Conservation (phyloP, 2,329 filamentous ascomycete genomes). For the Eutypa lata region DNA sequence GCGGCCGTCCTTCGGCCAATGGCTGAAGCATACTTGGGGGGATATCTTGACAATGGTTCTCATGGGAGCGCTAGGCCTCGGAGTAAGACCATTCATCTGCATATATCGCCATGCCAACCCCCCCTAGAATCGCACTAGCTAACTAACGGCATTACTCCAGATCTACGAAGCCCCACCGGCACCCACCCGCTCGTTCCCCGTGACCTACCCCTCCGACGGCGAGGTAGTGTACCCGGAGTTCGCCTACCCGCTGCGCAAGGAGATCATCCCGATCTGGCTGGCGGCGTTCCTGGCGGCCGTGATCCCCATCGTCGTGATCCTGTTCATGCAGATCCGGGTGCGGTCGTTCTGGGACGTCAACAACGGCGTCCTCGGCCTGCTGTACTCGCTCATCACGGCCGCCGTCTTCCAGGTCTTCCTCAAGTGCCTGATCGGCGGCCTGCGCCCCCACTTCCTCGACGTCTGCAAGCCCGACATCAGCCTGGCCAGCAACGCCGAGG, state of each 20-base stretch:
- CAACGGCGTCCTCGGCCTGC: slow-evolving; percentile 66
- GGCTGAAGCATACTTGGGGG: slow-evolving; percentile 65
- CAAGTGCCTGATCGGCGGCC: slow-evolving; percentile 71
- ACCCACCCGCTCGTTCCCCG: slow-evolving; percentile 65
- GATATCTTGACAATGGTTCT: slow-evolving; percentile 65
- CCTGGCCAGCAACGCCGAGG: slow-evolving; percentile 35
- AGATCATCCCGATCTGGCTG: slow-evolving; percentile 69
- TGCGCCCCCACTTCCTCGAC: slow-evolving; percentile 68
- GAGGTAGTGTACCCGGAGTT: slow-evolving; percentile 69
- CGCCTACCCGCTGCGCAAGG: slow-evolving; percentile 66
- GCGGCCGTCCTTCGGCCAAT: slow-evolving; percentile 63
- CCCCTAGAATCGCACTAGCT: background rate
- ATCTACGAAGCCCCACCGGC: slow-evolving; percentile 64
- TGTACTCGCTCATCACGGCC: slow-evolving; percentile 67
- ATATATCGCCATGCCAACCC: background rate
- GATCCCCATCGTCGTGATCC: slow-evolving; percentile 63
- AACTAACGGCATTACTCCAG: slow-evolving; percentile 28
- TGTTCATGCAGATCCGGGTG: slow-evolving; percentile 65
- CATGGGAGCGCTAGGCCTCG: slow-evolving; percentile 65
- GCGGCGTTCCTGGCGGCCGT: slow-evolving; percentile 64
- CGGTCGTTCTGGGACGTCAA: slow-evolving; percentile 69
- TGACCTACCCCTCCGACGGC: slow-evolving; percentile 63
- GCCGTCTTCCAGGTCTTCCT: slow-evolving; percentile 76
- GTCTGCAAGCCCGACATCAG: slow-evolving; percentile 64
- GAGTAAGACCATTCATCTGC: slow-evolving; percentile 41